Evolutionary conservation across 441 rosid species (phyloP), one percentile per base, ranked within the genome.

Genomic region (Bruguiera hainesii): DNA sequence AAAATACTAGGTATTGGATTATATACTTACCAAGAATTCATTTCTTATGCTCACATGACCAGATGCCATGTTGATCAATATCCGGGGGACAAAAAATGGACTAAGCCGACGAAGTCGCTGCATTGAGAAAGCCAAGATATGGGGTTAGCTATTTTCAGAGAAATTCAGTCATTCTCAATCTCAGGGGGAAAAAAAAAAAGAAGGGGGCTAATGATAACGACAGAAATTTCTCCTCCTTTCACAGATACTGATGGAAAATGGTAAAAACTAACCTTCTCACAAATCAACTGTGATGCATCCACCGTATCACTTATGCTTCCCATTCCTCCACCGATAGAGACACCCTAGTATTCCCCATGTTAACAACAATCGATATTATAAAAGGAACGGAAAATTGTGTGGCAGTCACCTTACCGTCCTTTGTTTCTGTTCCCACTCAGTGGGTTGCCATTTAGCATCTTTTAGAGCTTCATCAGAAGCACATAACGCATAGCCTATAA

Each of bases 1-100:
- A 28, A 23, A 51, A 67, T 19, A 37, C 48, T 50, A 29, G 20
- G 18, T 15, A 35, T 6, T 39, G 52, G 52, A 20, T 39, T 58
- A 52, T 7, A 52, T 37, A 81, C 82, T 2, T 70, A 94, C 97
- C 97, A 89, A 93, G 75, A 94, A 94, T 73, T 96, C 96, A 66
- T 91, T 89, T 76, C 82, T 88, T 87, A 91, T 91, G 85, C 98
- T 91, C 73, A 91, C 93, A 39, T 94, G 96, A 76, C 97, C 97
- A 55, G 98, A 88, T 25, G 96, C 92, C 96, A 89, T 94, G 85
- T 88, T 94, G 68, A 94, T 89, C 71, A 91, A 78, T 82, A 94
- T 91, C 42, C 93, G 74, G 46, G 97, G 97, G 58, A 91, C 88
- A 83, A 94, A 94, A 75, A 84, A 94, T 10, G 98, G 98, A 78